phyloP scores from a whole-genome alignment of 176 grass and related monocot genomes.

The Triticum monococcum region DNA sequence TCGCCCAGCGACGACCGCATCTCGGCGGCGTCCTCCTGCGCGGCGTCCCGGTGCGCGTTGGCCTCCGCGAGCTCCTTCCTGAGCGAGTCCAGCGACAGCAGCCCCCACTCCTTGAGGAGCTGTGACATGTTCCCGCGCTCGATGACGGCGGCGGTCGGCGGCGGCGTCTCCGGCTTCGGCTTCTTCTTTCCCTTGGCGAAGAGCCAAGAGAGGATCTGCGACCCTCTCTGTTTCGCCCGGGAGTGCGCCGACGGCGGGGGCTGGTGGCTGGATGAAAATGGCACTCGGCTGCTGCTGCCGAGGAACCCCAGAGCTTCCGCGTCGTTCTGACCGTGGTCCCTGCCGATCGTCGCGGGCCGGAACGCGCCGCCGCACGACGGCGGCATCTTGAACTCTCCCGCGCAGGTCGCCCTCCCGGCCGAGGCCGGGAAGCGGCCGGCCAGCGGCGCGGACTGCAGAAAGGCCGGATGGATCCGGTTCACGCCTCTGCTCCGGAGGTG shows the following conservation, averaged over 20 bases:
- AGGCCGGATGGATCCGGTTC: conserved; percentile 52
- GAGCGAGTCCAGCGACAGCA: conserved; percentile 72
- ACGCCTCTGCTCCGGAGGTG: conserved; percentile 41
- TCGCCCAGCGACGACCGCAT: conserved; percentile 68
- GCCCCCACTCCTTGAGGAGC: conserved; percentile 78
- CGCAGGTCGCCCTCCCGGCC: conserved; percentile 23
- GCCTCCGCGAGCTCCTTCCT: conserved; percentile 77
- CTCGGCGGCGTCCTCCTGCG: conserved; percentile 62
- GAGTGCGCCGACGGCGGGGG: conserved; percentile 30
- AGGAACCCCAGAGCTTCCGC: conserved; percentile 21
- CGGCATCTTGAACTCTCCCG: conserved; percentile 46
- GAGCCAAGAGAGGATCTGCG: conserved; percentile 80
- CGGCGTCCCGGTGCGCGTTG: conserved; percentile 61
- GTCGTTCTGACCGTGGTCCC: conserved; percentile 27
- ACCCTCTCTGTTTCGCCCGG: conserved; percentile 46
- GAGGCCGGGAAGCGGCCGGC: conserved; percentile 43
- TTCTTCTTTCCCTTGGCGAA: conserved; percentile 81
- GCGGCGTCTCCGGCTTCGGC: conserved; percentile 41
- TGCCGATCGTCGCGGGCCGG: conserved; percentile 53
- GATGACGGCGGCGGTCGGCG: conserved; percentile 45
- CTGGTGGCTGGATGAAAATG: conserved; percentile 2
- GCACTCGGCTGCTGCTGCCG: conserved; percentile 16
- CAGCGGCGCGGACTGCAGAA: conserved; percentile 50
- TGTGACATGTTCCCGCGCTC: conserved; percentile 75
- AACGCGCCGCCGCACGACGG: conserved; percentile 44